phyloP scores from a whole-genome alignment of 2,329 filamentous ascomycete genomes.

The Diplodia sapinea region DNA sequence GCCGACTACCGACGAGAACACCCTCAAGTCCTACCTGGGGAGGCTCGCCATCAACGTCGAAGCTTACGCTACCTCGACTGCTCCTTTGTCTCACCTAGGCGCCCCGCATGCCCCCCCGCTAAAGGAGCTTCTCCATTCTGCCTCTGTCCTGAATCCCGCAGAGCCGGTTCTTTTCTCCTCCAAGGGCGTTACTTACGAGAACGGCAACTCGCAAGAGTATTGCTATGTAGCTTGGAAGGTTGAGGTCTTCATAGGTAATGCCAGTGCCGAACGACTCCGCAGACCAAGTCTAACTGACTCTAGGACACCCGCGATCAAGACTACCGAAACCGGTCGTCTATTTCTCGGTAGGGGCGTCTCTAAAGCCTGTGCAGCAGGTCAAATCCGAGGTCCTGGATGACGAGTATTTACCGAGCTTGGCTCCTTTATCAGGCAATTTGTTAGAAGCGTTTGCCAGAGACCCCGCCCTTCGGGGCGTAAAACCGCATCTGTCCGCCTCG shows the following conservation, averaged over 20 bases:
- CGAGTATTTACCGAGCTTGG: conserved; percentile 72
- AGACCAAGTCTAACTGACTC: background rate
- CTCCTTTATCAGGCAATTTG: conserved; percentile 75
- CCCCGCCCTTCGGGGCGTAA: conserved; percentile 64
- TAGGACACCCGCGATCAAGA: conserved; percentile 60
- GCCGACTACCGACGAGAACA: conserved; percentile 63
- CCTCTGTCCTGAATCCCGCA: conserved; percentile 42
- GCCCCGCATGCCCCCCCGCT: conserved; percentile 39
- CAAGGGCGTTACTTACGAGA: conserved; percentile 37
- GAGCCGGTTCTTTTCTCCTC: conserved; percentile 41
- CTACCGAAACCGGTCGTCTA: conserved; percentile 70
- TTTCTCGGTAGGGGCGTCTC: conserved; percentile 62
- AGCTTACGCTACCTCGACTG: conserved; percentile 63
- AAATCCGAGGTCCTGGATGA: conserved; percentile 53
- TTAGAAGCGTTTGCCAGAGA: conserved; percentile 74
- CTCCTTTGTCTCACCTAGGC: conserved; percentile 49
- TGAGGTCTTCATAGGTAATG: conserved; percentile 46
- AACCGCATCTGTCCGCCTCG: conserved; percentile 73
- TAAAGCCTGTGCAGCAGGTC: conserved; percentile 60
- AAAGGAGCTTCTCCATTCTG: conserved; percentile 65
- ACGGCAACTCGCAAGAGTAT: conserved; percentile 31
- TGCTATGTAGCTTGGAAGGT: conserved; percentile 50
- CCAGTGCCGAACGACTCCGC: background rate
- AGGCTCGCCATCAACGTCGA: conserved; percentile 71
- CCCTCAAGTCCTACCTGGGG: conserved; percentile 64